Evolutionary conservation across 2,329 filamentous ascomycete genomes (phyloP).

Genomic region (Fusarium lateritium): DNA sequence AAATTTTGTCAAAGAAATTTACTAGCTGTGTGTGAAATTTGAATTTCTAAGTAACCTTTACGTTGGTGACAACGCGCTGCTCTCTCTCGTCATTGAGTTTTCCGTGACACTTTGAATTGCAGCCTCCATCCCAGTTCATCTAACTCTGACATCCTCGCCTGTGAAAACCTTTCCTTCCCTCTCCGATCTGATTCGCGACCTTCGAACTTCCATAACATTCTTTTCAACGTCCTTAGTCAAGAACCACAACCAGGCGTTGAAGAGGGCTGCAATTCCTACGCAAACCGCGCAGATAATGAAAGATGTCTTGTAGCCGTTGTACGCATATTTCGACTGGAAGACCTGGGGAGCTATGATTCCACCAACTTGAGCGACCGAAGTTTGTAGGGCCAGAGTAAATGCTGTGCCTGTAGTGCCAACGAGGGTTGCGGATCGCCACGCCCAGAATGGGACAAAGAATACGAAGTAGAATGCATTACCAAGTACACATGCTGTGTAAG

Average conservation of each 20-base stretch:
- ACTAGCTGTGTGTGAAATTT: too few relatives aligned
- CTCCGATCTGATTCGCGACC: neutral
- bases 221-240: slow-evolving; percentile 16
- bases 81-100: too few relatives aligned
- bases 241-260: slow-evolving; percentile 18
- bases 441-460: slow-evolving; percentile 64
- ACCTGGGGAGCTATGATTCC: slow-evolving; percentile 62
- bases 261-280: neutral
- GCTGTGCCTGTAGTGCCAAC: slow-evolving; percentile 60
- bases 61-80: too few relatives aligned
- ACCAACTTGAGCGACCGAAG: slow-evolving; percentile 60
- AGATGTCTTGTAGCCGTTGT: slow-evolving; percentile 22
- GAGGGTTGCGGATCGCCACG: slow-evolving; percentile 60
- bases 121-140: too few relatives aligned
- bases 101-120: too few relatives aligned
- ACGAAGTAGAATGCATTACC: slow-evolving; percentile 60
- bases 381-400: slow-evolving; percentile 61
- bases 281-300: slow-evolving; percentile 3
- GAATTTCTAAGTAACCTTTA: too few relatives aligned
- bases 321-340: slow-evolving; percentile 59
- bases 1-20: too few relatives aligned
- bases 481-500: slow-evolving; percentile 61
- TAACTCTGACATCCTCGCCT: too few relatives aligned
- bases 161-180: too few relatives aligned
- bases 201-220: slow-evolving; percentile 18